These are phyloP conservation scores for Pseudodiploospora longispora DNA, from an alignment of 2,329 filamentous ascomycete genomes.

Conservation along the genomic window DNA sequence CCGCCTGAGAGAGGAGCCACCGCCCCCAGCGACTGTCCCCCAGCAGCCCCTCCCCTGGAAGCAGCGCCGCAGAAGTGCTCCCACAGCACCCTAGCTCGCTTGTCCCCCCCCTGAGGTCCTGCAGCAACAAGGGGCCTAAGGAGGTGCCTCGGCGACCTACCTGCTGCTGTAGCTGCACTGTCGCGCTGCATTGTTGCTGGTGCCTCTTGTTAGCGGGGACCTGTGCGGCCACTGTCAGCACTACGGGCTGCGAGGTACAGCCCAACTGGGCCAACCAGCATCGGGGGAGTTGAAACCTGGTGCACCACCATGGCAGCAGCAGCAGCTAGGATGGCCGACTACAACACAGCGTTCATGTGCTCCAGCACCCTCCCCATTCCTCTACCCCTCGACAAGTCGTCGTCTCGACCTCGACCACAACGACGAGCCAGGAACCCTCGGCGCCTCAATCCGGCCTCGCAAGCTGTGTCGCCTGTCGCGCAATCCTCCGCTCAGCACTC, in stretches of 20 bases:
- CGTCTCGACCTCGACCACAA: constrained; percentile 3
- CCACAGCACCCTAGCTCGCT: too few species aligned
- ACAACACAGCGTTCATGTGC: constrained; percentile 6
- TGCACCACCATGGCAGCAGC: not conserved
- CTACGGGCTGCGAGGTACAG: not conserved
- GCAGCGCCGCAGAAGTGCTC: too few species aligned
- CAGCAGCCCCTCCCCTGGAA: too few species aligned
- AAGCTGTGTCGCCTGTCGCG: not conserved
- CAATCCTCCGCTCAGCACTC: constrained; percentile 15
- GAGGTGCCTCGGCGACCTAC: too few species aligned
- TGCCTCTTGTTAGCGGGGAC: too few species aligned
- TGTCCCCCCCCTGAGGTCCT: too few species aligned
- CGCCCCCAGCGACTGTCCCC: too few species aligned
- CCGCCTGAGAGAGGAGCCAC: too few species aligned
- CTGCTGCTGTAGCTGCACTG: too few species aligned
- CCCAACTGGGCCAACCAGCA: constrained; percentile 1
- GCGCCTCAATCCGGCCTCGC: constrained; percentile 8
- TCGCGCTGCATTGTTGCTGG: too few species aligned
- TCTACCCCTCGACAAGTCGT: constrained; percentile 3
- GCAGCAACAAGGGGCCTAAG: too few species aligned
- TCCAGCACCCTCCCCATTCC: constrained; percentile 5
- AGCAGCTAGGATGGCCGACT: not conserved
- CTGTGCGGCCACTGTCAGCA: too few species aligned
- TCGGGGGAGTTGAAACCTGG: constrained; percentile 1
- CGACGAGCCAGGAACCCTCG: constrained; percentile 6